phyloP scores from a whole-genome alignment of 73 alveolate genomes.

The Paramecium sonneborni region DNA sequence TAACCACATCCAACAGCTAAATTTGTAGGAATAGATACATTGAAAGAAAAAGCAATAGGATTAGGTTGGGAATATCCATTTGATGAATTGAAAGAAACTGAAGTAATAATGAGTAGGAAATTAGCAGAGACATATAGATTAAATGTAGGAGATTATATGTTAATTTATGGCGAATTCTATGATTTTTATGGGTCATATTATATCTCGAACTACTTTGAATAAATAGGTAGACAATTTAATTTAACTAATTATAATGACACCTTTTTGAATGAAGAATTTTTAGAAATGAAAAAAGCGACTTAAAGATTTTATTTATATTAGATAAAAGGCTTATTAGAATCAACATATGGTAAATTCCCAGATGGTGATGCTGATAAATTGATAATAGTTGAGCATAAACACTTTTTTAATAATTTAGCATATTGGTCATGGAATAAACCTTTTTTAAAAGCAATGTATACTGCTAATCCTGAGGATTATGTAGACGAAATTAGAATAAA shows the following conservation, averaged over 20 bases:
- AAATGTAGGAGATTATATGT: conserved; percentile 1
- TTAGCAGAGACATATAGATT: not conserved
- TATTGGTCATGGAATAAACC: conserved; percentile 40
- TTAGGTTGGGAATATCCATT: conserved; percentile 70
- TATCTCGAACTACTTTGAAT: not conserved
- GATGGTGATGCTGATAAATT: conserved; percentile 46
- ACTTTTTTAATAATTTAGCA: conserved; percentile 30
- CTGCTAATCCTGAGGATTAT: conserved; percentile 54
- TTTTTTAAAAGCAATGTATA: not conserved
- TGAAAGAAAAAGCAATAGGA: conserved; percentile 67
- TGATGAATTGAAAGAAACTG: conserved; percentile 44
- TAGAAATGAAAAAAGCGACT: not conserved
- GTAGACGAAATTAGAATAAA: conserved; percentile 61
- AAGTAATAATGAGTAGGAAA: not conserved
- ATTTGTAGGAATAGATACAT: conserved; percentile 54
- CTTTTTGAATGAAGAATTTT: not conserved
- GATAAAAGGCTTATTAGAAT: not conserved
- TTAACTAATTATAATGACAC: not conserved
- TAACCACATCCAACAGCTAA: not conserved
- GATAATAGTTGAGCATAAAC: conserved; percentile 54
- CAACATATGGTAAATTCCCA: conserved; percentile 71
- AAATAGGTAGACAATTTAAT: not conserved
- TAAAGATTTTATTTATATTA: conserved; percentile 4
- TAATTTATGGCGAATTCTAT: conserved; percentile 5
- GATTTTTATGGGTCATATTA: not conserved